Base-by-base conservation (phyloP, 192 early-diverging fungal genomes). In the Gamsiella multidivaricata region DNA sequence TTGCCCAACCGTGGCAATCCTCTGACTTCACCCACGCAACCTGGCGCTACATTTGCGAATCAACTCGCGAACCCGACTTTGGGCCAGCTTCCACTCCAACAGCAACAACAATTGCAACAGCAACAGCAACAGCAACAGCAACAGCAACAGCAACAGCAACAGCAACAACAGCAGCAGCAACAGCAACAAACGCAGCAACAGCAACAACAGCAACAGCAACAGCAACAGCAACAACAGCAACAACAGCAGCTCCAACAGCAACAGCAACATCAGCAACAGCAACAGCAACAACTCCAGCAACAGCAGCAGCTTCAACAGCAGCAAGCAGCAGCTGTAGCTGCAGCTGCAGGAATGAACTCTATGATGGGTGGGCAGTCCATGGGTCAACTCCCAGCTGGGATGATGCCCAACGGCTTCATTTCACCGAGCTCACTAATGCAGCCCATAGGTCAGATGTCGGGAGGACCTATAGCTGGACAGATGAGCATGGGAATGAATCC, bases 371-470 rank as follows among this genome's bases (percentile, higher is more conserved):
- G 41, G 22, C 72, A 73, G 18, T 26, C 39, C 25, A 49, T 66
- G 51, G 65, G 58, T 22, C 46, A 39, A 2, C 49, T 76, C 45
- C 28, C 73, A 25, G 12, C 52, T 14, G 33, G 17, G 9, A 76
- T 76, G 65, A 63, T 76, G 65, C 41, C 64, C 25, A 65, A 64
- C 14, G 72, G 73, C 10, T 76, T 76, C 20, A 62, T 76, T 5
- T 76, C 73, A 5, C 73, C 73, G 1, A 67, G 37, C 17, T 63
- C 65, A 17, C 14, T 76, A 33, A 76, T 76, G 65, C 73, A 76
- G 29, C 43, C 60, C 29, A 57, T 71, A 31, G 52, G 34, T 23
- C 64, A 67, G 34, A 61, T 68, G 65, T 46, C 54, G 9, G 43
- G 51, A 41, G 57, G 64, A 23, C 45, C 58, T 11, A 70, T 75